Conservation (phyloP, 495 filamentous ascomycete genomes). For the Aspergillus funiculosus region DNA sequence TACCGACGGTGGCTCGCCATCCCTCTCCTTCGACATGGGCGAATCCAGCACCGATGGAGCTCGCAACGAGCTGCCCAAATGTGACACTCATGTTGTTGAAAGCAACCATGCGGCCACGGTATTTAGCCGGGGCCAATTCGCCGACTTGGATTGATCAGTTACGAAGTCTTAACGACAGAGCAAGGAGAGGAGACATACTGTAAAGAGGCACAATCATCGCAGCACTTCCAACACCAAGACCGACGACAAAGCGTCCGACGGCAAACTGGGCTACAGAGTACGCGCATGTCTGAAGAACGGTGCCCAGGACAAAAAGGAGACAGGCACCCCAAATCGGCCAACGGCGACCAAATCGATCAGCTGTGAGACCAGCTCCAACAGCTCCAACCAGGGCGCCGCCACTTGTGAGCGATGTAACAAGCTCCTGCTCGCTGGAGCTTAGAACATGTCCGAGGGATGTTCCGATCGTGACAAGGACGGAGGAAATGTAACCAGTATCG, state of each 20-base stretch:
- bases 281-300: slow-evolving; percentile 40
- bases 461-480: slow-evolving; percentile 38
- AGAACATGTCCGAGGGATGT: slow-evolving; percentile 25
- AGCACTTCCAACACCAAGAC: slow-evolving; percentile 51
- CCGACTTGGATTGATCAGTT: no score
- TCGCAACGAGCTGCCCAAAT: slow-evolving; percentile 47
- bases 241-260: slow-evolving; percentile 46
- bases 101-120: slow-evolving; percentile 50
- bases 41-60: slow-evolving; percentile 50
- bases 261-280: slow-evolving; percentile 47
- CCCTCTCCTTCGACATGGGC: slow-evolving; percentile 41
- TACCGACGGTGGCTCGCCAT: slow-evolving; percentile 51
- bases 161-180: no score
- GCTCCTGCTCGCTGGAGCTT: slow-evolving; percentile 35
- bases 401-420: slow-evolving; percentile 44
- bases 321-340: slow-evolving; percentile 46
- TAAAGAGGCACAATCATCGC: slow-evolving; percentile 46
- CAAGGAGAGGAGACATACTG: no score
- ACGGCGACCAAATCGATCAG: slow-evolving; percentile 48
- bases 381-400: slow-evolving; percentile 48
- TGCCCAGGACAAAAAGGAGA: slow-evolving; percentile 43
- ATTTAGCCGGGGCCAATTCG: slow-evolving; percentile 45
- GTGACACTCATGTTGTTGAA: slow-evolving; percentile 55
- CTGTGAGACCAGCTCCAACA: slow-evolving; percentile 46
- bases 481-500: slow-evolving; percentile 46